Conservation (phyloP, 75 land plant genomes). For the Isoetes taiwanensis region DNA sequence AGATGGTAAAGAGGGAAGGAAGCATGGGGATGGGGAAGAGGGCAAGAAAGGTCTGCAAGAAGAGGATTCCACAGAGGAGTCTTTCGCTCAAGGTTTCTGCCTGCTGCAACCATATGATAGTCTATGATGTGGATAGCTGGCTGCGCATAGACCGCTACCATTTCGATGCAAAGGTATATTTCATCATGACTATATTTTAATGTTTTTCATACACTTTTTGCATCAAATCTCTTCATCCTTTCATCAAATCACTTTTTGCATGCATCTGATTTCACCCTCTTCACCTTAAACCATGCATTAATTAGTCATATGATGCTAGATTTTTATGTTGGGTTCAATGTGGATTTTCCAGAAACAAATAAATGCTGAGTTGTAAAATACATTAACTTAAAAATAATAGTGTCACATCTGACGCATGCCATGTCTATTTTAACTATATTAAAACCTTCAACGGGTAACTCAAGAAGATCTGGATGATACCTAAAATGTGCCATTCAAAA, state of each 20-base stretch:
- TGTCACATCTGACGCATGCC: too few relatives aligned
- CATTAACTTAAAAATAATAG: too few relatives aligned
- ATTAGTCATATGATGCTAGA: too few relatives aligned
- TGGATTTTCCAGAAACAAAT: not conserved
- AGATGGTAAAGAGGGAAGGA: constrained; percentile 85
- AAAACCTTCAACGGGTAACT: too few relatives aligned
- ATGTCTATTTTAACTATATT: too few relatives aligned
- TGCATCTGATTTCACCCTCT: not conserved
- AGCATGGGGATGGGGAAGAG: constrained; percentile 78
- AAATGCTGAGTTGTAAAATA: not conserved
- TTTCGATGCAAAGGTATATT: constrained; percentile 65
- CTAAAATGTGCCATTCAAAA: constrained; percentile 60
- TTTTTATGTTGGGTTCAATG: too few relatives aligned
- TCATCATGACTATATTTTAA: too few relatives aligned
- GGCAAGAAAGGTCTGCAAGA: constrained; percentile 60
- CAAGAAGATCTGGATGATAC: constrained; percentile 86
- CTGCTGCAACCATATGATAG: constrained; percentile 82
- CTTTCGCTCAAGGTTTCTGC: constrained; percentile 59
- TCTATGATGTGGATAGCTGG: constrained; percentile 84
- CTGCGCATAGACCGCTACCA: constrained; percentile 52
- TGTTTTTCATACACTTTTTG: too few relatives aligned
- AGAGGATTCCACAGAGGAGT: not conserved
- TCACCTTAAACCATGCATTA: too few relatives aligned
- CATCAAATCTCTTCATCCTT: too few relatives aligned
- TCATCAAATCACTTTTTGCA: not conserved